These are phyloP conservation scores for Maudiozyma bulderi DNA, from an alignment of 805 yeast genomes.

Conservation along the genomic window DNA sequence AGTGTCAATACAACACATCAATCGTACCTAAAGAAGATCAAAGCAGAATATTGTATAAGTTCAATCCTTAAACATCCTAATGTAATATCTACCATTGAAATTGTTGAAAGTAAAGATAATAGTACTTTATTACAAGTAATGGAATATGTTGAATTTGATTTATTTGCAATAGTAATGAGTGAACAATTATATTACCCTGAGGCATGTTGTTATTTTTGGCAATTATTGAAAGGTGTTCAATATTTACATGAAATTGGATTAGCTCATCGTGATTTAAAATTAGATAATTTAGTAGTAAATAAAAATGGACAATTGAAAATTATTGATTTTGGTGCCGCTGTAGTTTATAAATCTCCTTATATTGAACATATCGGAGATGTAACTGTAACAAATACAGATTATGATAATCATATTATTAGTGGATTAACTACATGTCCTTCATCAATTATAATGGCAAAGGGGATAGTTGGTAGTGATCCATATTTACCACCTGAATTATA, in stretches of 20 bases:
- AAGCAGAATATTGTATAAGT: constrained; percentile 90
- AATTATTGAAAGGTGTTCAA: constrained; percentile 67
- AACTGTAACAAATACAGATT: no score
- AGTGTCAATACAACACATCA: constrained; percentile 32
- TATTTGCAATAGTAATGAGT: constrained; percentile 90
- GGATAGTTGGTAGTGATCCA: constrained; percentile 84
- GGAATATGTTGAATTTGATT: constrained; percentile 88
- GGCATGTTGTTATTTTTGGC: constrained; percentile 81
- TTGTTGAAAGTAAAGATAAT: constrained; percentile 33
- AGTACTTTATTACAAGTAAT: constrained; percentile 72
- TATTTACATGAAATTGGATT: constrained; percentile 79
- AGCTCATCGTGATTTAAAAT: constrained; percentile 84
- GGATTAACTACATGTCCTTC: no score
- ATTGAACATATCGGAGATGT: background rate
- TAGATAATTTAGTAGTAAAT: constrained; percentile 86
- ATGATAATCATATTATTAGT: no score
- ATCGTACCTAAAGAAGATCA: constrained; percentile 82
- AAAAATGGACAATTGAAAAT: constrained; percentile 76
- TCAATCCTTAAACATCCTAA: constrained; percentile 82
- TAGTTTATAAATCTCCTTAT: constrained; percentile 82
- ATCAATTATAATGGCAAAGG: constrained; percentile 21
- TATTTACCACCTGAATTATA: constrained; percentile 86
- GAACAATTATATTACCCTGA: constrained; percentile 74
- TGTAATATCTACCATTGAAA: constrained; percentile 82
- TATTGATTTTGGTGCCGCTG: constrained; percentile 91